Percentiles rank a stretch among this genome's conserved stretches.
These are phyloP conservation scores for Calonectria multiphialidica DNA, from an alignment of 2,329 filamentous ascomycete genomes.

Conservation along the genomic window DNA sequence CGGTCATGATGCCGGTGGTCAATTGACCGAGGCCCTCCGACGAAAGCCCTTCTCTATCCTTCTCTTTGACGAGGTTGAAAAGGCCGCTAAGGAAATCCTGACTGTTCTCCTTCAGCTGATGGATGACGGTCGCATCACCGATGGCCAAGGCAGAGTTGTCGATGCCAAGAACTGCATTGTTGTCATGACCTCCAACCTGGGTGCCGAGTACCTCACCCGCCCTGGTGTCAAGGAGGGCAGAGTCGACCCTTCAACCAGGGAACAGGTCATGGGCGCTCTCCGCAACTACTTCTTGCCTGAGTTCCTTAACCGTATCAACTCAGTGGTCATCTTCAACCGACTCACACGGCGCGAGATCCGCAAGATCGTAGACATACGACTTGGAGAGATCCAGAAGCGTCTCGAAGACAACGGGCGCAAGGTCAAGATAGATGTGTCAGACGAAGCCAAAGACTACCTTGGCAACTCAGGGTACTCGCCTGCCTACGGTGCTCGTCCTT, in stretches of 20 bases:
- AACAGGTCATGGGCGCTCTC: constrained; percentile 90
- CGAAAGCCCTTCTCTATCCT: constrained; percentile 97
- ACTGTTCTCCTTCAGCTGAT: constrained; percentile 99
- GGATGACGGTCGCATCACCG: constrained; percentile 98
- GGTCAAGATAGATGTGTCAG: constrained; percentile 83
- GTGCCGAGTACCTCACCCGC: constrained; percentile 91
- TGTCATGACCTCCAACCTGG: constrained; percentile 98
- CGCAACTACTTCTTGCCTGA: constrained; percentile 98
- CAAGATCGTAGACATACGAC: constrained; percentile 92
- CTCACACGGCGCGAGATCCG: constrained; percentile 91
- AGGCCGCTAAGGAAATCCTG: constrained; percentile 96
- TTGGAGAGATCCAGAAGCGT: constrained; percentile 91
- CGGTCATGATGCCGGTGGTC: constrained; percentile 94
- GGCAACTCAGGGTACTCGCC: constrained; percentile 93
- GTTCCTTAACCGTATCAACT: constrained; percentile 98
- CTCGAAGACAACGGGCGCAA: constrained; percentile 88
- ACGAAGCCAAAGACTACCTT: constrained; percentile 93
- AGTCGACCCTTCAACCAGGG: constrained; percentile 87
- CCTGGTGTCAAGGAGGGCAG: constrained; percentile 82
- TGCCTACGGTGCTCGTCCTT: constrained; percentile 91
- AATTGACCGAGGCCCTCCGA: constrained; percentile 93
- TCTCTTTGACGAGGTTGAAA: constrained; percentile 98
- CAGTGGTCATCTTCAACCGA: constrained; percentile 97
- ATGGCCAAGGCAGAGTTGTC: constrained; percentile 94
- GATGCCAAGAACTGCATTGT: constrained; percentile 99